Evolutionary conservation across 2,329 filamentous ascomycete species (phyloP), one percentile per base, ranked within the genome.

Genomic region (Aureobasidium zeae): DNA sequence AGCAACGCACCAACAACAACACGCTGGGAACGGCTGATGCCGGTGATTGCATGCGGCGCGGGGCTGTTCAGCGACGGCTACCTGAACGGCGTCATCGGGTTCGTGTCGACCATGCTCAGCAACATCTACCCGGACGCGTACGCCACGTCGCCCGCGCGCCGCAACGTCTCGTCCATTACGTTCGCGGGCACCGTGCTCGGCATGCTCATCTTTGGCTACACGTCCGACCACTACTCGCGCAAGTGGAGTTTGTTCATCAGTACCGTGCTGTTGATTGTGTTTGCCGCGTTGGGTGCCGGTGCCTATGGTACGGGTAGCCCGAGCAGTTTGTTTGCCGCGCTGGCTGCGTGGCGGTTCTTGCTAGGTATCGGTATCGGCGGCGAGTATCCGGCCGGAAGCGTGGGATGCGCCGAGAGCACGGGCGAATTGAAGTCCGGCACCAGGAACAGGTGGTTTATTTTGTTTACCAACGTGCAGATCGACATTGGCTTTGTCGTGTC

Each of bases 31-130:
- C 68, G 75, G 35, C 66, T 73, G 13, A 79, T 76, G 72, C 86
- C 87, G 11, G 83, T 86, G 1, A 81, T 94, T 53, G 87, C 87
- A 31, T 94, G 86, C 57, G 88, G 88, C 51, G 84, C 87, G 39
- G 88, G 88, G 55, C 72, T 94, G 2, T 94, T 94, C 64, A 87
- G 82, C 17, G 88, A 94, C 62, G 88, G 88, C 12, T 94, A 94
- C 62, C 76, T 94, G 58, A 93, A 94, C 64, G 86, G 85, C 56
- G 82, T 94, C 51, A 94, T 94, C 53, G 86, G 88, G 5, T 84
- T 83, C 3, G 87, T 94, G 46, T 84, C 81, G 54, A 93, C 86
- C 1, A 77, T 87, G 47, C 74, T 94, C 5, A 62, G 60, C 15
- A 64, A 60, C 0, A 72, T 93, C 53, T 94, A 94, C 57, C 74